Percentiles rank a stretch among this genome's conserved stretches.
Evolutionary conservation across 73 alveolate species (phyloP).

Genomic region (Paramecium octaurelia): DNA sequence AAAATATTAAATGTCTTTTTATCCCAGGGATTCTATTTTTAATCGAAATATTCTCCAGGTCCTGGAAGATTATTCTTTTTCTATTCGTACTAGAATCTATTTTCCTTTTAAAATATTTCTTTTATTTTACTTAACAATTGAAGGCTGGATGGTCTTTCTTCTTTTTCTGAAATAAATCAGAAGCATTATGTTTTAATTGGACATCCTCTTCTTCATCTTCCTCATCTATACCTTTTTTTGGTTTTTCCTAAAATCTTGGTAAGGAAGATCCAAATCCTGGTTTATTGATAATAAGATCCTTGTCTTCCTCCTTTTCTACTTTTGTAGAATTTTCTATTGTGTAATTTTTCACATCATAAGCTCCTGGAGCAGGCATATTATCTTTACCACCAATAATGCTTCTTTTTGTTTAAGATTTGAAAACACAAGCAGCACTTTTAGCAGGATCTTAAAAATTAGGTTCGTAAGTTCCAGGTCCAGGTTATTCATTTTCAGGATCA

Average conservation of each 20-base stretch:
- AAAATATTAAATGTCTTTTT: conserved; percentile 58
- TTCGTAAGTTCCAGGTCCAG: conserved; percentile 41
- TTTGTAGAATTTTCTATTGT: conserved; percentile 25
- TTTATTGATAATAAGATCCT: conserved; percentile 19
- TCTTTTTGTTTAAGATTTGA: conserved; percentile 13
- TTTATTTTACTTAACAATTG: not conserved
- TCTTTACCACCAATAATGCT: not conserved
- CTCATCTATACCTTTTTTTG: not conserved
- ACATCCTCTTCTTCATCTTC: conserved; percentile 12
- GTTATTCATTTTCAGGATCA: not conserved
- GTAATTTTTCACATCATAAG: conserved; percentile 32
- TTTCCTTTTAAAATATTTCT: conserved; percentile 2
- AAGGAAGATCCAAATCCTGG: conserved; percentile 50
- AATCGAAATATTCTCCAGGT: conserved; percentile 60
- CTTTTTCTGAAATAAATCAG: not conserved
- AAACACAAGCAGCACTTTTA: conserved; percentile 28
- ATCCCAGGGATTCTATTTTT: conserved; percentile 51
- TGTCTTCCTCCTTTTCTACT: conserved; percentile 18
- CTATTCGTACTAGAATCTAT: conserved; percentile 46
- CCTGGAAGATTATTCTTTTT: conserved; percentile 20
- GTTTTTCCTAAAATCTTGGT: conserved; percentile 47
- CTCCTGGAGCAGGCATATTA: conserved; percentile 40
- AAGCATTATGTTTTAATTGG: not conserved
- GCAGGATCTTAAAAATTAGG: not conserved
- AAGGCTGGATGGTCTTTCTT: not conserved